Evolutionary conservation across 129 eudicot species (phyloP).

Genomic region (Saposhnikovia divaricata): DNA sequence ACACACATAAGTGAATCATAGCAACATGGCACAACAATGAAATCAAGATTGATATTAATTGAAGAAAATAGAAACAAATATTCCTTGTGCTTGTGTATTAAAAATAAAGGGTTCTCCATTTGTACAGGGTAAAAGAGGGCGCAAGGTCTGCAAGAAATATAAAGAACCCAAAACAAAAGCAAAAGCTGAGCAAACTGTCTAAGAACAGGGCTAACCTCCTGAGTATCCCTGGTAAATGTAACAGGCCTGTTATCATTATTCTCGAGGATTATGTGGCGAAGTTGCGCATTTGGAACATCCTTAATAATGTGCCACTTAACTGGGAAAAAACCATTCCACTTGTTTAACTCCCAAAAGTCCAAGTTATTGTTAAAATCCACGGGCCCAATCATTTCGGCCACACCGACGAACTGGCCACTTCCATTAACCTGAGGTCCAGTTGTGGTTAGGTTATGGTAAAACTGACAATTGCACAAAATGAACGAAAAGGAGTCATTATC

Average conservation of each 20-base stretch:
- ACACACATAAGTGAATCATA: not conserved
- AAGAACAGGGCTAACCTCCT: slow-evolving; percentile 41
- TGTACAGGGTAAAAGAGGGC: not conserved
- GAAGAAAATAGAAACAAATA: not conserved
- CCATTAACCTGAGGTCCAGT: slow-evolving; percentile 59
- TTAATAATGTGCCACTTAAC: slow-evolving; percentile 92
- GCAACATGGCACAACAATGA: not conserved
- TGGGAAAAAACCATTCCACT: slow-evolving; percentile 87
- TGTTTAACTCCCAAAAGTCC: slow-evolving; percentile 91
- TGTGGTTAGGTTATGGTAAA: not conserved
- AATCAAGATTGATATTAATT: not conserved
- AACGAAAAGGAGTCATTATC: not conserved
- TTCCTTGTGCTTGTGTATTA: not conserved
- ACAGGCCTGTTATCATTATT: slow-evolving; percentile 79
- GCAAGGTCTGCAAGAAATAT: not conserved
- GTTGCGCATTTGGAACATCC: slow-evolving; percentile 61
- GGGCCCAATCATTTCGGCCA: slow-evolving; percentile 79
- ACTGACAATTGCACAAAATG: not conserved
- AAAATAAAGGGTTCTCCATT: not conserved
- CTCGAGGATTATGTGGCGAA: slow-evolving; percentile 77
- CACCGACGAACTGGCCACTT: slow-evolving; percentile 94
- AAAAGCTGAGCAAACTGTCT: not conserved
- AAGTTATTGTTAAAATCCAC: slow-evolving; percentile 71
- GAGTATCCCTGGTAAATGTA: slow-evolving; percentile 79
- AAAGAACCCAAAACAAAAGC: not conserved